These are phyloP conservation scores for Porpolomopsis calyptriformis DNA, from an alignment of 768 basidiomycete species.

Conservation along the genomic window DNA sequence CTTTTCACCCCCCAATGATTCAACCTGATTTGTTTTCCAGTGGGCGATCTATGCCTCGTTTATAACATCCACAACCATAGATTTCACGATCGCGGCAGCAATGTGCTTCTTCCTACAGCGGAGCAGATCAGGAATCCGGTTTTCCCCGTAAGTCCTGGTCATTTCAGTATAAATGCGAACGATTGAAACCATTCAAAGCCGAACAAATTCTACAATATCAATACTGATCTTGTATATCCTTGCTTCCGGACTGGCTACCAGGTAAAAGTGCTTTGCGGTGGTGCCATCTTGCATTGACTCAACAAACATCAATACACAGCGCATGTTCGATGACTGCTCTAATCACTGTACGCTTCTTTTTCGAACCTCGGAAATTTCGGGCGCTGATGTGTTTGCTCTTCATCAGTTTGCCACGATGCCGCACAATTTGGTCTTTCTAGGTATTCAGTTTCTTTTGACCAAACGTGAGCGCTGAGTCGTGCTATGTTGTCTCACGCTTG, in stretches of 20 bases:
- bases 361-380: background rate
- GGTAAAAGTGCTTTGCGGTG: conserved; percentile 2
- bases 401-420: conserved; percentile 12
- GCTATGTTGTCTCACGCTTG: background rate
- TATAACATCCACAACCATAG: conserved; percentile 14
- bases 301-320: background rate
- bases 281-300: background rate
- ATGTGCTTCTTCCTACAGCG: conserved; percentile 19
- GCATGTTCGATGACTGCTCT: conserved; percentile 10
- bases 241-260: conserved; percentile 10
- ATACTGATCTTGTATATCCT: conserved; percentile 10
- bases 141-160: background rate
- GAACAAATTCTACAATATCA: conserved; percentile 10
- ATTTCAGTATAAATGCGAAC: background rate
- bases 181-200: background rate
- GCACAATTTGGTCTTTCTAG: conserved; percentile 12
- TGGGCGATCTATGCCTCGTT: conserved; percentile 20
- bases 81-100: conserved; percentile 16
- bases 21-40: conserved; percentile 6
- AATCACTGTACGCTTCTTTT: conserved; percentile 5
- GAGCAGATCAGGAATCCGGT: conserved; percentile 14
- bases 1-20: background rate
- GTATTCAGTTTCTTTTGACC: conserved; percentile 14
- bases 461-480: conserved; percentile 10
- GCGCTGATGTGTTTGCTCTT: background rate